Conservation (phyloP, 345 rosid genomes). For the Citrus trifoliata region DNA sequence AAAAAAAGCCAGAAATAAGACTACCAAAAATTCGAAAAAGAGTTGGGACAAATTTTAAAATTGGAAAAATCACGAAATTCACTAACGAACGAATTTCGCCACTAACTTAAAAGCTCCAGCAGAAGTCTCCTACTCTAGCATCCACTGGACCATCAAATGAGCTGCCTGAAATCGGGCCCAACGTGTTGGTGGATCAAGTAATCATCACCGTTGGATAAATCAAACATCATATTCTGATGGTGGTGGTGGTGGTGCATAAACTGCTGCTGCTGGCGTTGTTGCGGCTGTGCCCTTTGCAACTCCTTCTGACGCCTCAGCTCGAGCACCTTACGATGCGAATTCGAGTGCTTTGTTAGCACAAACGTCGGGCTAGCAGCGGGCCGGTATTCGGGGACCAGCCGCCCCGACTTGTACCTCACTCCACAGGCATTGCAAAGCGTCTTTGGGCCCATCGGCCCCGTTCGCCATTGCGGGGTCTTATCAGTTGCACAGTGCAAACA, state of each 20-base stretch:
- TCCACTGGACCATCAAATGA: constrained; percentile 43
- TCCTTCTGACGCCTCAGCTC: constrained; percentile 61
- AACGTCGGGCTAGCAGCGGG: constrained; percentile 84
- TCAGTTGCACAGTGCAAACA: constrained; percentile 75
- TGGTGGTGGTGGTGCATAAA: constrained; percentile 41
- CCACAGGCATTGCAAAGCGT: constrained; percentile 94
- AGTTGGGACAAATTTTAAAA: constrained; percentile 16
- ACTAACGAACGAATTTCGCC: constrained; percentile 22
- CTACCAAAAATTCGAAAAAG: constrained; percentile 13
- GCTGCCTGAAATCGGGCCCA: constrained; percentile 83
- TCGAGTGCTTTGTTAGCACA: constrained; percentile 63
- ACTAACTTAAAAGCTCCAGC: constrained; percentile 15
- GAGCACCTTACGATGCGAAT: constrained; percentile 72
- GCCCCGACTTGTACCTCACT: constrained; percentile 71
- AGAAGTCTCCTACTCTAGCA: constrained; percentile 16
- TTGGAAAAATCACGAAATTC: constrained; percentile 14
- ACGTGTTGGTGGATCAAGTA: constrained; percentile 83
- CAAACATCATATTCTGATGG: constrained; percentile 59
- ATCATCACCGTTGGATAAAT: constrained; percentile 71
- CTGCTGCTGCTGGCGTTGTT: constrained; percentile 34
- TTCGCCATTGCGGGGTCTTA: constrained; percentile 86
- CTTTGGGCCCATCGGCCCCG: constrained; percentile 83
- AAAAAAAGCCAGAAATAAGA: not conserved
- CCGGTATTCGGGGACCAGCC: constrained; percentile 74
- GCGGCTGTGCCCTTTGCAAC: constrained; percentile 36